Evolutionary conservation across 768 basidiomycete genomes (phyloP), one percentile per base, ranked within the genome.

Genomic region (Hebeloma cylindrosporum): DNA sequence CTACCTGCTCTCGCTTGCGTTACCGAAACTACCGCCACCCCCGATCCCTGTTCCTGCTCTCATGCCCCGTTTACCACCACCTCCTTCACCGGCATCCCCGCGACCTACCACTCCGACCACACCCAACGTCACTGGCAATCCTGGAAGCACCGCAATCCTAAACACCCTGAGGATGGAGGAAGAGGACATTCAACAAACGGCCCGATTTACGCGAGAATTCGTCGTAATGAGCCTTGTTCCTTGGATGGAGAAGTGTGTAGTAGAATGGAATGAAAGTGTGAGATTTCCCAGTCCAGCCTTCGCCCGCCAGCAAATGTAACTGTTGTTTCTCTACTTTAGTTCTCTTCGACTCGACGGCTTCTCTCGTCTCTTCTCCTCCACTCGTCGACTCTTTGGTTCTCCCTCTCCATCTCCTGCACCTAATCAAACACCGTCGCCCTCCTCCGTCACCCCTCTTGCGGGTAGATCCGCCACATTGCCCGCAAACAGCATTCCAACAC

Each of bases 221-320:
- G 74, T 91, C 3, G 82, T 85, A 8, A 91, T 88, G 82, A 93
- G 88, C 59, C 65, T 98, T 33, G 63, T 97, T 2, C 94, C 94
- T 1, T 97, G 90, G 90, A 94, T 98, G 91, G 95, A 98, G 68
- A 90, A 85, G 58, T 85, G 84, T 62, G 88, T 94, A 4, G 54
- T 91, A 34, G 90, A 95, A 51, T 95, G 93, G 91, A 97, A 96
- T 60, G 94, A 98, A 69, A 73, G 73, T 46, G 85, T 88, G 56
- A 35, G 69, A 61, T 36, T 40, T 17, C 11, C 4, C 20, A 22
- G 22, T 30, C 22, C 37, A 16, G 13, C 21, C 6, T 39, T 37
- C n/a, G 10, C n/a, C 17, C 20, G 41, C 25, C 26, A 22, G n/a
- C 1, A 10, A 14, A 13, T 38, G 16, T 11, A 32, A 41, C 29